phyloP scores from a whole-genome alignment of 345 rosid genomes.

The Brassica napus region Da-Ae NC_063452.1:27454001-27454500 shows the following conservation, averaged over 20 bases:
- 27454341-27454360: background rate
- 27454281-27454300: too few species aligned
- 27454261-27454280: too few species aligned
- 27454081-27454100: too few species aligned
- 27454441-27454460: constrained; percentile 74
- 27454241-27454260: background rate
- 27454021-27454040: background rate
- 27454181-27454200: too few species aligned
- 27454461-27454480: constrained; percentile 87
- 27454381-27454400: background rate
- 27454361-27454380: background rate
- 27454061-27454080: background rate
- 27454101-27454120: too few species aligned
- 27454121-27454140: too few species aligned
- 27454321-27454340: background rate
- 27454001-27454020: too few species aligned
- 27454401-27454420: constrained; percentile 45
- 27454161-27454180: too few species aligned
- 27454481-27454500: constrained; percentile 80
- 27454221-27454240: background rate
- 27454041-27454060: background rate
- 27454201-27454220: too few species aligned
- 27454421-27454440: constrained; percentile 94
- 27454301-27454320: background rate
- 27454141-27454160: too few species aligned